phyloP scores from a whole-genome alignment of 371 early-diverging fungal species.

The Mucor saturninus region DNA sequence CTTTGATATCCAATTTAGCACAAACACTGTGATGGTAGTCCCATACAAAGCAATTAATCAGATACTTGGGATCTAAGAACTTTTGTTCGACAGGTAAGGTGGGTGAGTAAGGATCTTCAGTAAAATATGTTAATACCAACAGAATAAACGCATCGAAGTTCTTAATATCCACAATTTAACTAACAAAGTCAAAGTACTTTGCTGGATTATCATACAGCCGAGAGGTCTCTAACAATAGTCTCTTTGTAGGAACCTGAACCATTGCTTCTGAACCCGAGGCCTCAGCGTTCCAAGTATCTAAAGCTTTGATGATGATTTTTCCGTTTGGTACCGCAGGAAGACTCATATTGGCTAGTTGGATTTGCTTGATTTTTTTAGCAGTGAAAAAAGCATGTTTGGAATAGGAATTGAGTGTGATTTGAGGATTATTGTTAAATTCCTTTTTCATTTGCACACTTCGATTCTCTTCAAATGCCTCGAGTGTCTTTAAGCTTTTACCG shows the following conservation, averaged over 20 bases:
- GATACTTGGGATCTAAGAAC: neutral
- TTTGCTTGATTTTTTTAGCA: too few species aligned
- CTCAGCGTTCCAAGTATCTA: neutral
- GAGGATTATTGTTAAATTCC: neutral
- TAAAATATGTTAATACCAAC: constrained; percentile 32
- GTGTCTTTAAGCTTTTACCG: neutral
- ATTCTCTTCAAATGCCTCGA: neutral
- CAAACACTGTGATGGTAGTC: constrained; percentile 25
- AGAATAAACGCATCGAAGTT: neutral
- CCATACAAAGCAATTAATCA: constrained; percentile 24
- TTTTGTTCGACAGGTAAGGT: neutral
- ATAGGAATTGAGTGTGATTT: neutral
- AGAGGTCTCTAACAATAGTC: neutral
- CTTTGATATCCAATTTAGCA: neutral
- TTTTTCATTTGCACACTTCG: neutral
- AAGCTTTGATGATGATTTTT: neutral
- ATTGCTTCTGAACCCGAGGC: neutral
- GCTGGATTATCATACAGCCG: neutral
- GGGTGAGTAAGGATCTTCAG: neutral
- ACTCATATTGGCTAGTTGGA: neutral
- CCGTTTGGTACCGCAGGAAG: neutral
- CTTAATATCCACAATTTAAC: neutral
- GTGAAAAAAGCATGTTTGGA: too few species aligned
- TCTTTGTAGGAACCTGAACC: neutral
- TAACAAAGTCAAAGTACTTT: constrained; percentile 13